Conservation (phyloP, 2,329 filamentous ascomycete species). For the Moelleriella libera region DNA sequence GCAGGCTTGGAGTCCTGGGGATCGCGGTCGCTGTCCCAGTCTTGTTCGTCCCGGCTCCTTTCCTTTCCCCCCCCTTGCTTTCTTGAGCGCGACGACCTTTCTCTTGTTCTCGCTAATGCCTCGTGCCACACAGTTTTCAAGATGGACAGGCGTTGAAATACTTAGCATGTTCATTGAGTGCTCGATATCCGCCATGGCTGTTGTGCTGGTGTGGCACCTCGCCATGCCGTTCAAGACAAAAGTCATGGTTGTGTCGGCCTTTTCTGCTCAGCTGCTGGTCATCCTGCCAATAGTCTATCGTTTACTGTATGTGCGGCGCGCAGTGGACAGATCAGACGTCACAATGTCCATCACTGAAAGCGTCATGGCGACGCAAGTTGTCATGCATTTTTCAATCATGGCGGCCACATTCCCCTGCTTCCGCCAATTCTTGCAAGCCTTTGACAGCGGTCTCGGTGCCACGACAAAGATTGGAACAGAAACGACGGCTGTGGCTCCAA, state of each 20-base stretch:
- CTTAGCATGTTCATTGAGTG: slow-evolving; percentile 6
- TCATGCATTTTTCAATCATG: slow-evolving; percentile 9
- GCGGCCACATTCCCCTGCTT: slow-evolving; percentile 9
- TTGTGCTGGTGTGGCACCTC: slow-evolving; percentile 6
- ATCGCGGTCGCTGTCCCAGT: neutral
- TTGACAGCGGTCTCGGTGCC: slow-evolving; percentile 6
- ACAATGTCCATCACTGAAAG: slow-evolving; percentile 2
- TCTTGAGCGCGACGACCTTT: neutral
- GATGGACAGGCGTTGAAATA: slow-evolving; percentile 5
- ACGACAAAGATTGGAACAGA: slow-evolving; percentile 6
- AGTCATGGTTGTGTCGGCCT: slow-evolving; percentile 6
- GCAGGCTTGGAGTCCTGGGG: slow-evolving; percentile 4
- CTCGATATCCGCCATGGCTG: slow-evolving; percentile 5
- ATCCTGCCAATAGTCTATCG: slow-evolving; percentile 6
- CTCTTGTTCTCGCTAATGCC: neutral
- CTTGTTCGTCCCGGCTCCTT: slow-evolving; percentile 1
- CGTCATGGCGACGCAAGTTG: slow-evolving; percentile 6
- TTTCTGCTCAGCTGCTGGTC: slow-evolving; percentile 8
- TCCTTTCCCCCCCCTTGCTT: too few relatives aligned
- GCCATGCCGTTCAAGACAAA: slow-evolving; percentile 6
- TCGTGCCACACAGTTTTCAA: slow-evolving; percentile 2
- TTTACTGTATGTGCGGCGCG: slow-evolving; percentile 2
- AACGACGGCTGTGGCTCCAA: neutral
- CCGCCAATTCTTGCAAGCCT: slow-evolving; percentile 8
- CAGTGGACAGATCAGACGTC: neutral